Evolutionary conservation across 2,329 filamentous ascomycete species (phyloP), one percentile per base, ranked within the genome.

Genomic region (Aureobasidium sp.): DNA sequence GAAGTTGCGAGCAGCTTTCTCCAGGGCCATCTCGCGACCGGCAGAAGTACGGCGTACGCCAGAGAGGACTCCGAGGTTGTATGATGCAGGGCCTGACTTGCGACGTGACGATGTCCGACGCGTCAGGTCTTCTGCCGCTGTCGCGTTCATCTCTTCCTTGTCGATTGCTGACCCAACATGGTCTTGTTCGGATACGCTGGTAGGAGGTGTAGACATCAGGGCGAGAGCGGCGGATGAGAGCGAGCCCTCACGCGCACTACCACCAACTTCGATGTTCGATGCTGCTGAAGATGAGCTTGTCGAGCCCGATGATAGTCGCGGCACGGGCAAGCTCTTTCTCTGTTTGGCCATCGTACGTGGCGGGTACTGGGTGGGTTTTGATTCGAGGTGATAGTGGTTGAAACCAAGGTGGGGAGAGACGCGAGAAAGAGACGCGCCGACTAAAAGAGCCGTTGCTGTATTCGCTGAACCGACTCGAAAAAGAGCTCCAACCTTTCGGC

Each of bases 161-260:
- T 66, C 64, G 19, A 50, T 19, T 15, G 62, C 54, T 11, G 74
- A 78, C 44, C 77, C 72, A 44, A 85, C 76, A 74, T 85, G 87
- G 63, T 78, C 79, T 67, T 77, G 80, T 71, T 88, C 86, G 69
- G 81, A 82, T 66, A 86, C 76, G 67, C 84, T 88, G 53, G 86
- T 89, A 27, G 85, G 84, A 50, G 86, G 86, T 62, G 86, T 88
- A 22, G 83, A 86, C 68, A 77, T 81, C 29, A 79, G 68, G 39
- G 73, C 76, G 54, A 50, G 33, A 42, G 82, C 83, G 76, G 81
- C 81, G 77, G 81, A 75, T 67, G 82, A 39, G 40, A 61, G 69
- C 77, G 73, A 71, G 71, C 67, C 68, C 64, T 71, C 71, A 66
- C 69, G 69, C 62, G 68, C 68, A 62, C 70, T 69, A 66, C 71